Base-by-base conservation (phyloP, 768 basidiomycete genomes). In the Pleurotus citrinopileatus region DNA sequence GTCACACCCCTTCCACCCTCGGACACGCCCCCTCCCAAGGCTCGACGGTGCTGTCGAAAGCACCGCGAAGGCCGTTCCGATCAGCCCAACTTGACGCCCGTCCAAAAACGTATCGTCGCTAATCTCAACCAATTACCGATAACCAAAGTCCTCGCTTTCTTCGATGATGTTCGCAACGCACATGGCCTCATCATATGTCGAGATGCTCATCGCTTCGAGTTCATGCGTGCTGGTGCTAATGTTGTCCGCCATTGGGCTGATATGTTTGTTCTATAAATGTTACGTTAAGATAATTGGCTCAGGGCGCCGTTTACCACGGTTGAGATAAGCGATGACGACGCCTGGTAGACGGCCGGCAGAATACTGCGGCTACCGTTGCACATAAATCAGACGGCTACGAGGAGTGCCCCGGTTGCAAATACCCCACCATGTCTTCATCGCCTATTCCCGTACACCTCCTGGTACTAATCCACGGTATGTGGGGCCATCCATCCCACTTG, bases 401-500 rank as follows among this genome's bases (percentile, higher is more conserved):
- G 4, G 43, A 22, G 13, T 17, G 32, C 48, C 29, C 3, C 26
- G 15, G 3, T 6, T 10, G 1, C 20, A 44, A 22, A 9, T 1
- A 8, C 20, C 34, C 28, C n/a, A n/a, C 3, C 22, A 51, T 51
- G 48, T 22, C 48, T 23, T n/a, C 48, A 8, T 9, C 32, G n/a
- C 32, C 34, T 15, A n/a, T 51, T 12, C 52, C 65, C 15, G 59
- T 74, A 9, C 79, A 80, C 55, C 71, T 80, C n/a, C 67, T 80
- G 4, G 75, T 79, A 20, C 70, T 83, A 19, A 72, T 80, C 17
- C 79, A 80, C 61, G 81, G 92, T 34, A 91, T 94, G 84, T 94
- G 91, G 92, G 92, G 91, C 0, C 78, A 83, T 60, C 83, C 89
- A 0, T 56, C 55, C 29, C 84, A 94, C 65, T 73, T 94, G 1